phyloP scores from a whole-genome alignment of 345 rosid genomes.

The Heritiera littoralis region DNA sequence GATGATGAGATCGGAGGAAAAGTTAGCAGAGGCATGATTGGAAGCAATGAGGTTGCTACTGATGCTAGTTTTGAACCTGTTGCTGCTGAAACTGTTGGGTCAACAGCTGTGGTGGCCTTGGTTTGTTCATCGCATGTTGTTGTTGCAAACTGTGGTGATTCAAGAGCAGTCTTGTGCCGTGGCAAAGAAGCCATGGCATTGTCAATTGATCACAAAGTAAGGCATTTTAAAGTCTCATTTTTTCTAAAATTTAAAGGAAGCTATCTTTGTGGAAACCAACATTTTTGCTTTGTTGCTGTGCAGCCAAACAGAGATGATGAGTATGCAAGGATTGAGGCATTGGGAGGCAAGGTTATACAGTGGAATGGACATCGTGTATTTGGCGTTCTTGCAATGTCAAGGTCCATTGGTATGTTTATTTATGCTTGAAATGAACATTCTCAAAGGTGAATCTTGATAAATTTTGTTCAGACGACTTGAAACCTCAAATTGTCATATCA shows the following conservation, averaged over 20 bases:
- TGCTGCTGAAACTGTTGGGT: slow-evolving; percentile 91
- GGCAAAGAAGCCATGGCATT: slow-evolving; percentile 80
- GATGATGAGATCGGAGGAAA: slow-evolving; percentile 79
- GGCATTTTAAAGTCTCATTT: slow-evolving; percentile 16
- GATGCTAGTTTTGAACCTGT: slow-evolving; percentile 47
- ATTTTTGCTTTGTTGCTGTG: slow-evolving; percentile 7
- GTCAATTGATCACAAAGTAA: slow-evolving; percentile 90
- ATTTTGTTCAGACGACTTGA: background rate
- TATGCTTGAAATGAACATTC: background rate
- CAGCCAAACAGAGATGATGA: slow-evolving; percentile 90
- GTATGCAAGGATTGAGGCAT: slow-evolving; percentile 80
- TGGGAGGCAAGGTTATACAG: slow-evolving; percentile 92
- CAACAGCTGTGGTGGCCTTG: slow-evolving; percentile 91
- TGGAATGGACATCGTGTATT: slow-evolving; percentile 94
- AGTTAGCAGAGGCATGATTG: slow-evolving; percentile 29
- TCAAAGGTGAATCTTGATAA: background rate
- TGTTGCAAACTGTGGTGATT: slow-evolving; percentile 93
- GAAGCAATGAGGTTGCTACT: slow-evolving; percentile 36
- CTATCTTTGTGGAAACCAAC: slow-evolving; percentile 14
- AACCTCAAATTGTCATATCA: background rate
- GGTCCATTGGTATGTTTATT: slow-evolving; percentile 74
- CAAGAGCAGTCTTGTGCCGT: slow-evolving; percentile 84
- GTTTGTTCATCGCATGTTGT: slow-evolving; percentile 89
- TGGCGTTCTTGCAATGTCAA: slow-evolving; percentile 97
- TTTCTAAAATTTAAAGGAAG: background rate